Evolutionary conservation across 176 grass and related monocot species (phyloP), one percentile per base, ranked within the genome.

Genomic region (Elaeis guineensis): DNA sequence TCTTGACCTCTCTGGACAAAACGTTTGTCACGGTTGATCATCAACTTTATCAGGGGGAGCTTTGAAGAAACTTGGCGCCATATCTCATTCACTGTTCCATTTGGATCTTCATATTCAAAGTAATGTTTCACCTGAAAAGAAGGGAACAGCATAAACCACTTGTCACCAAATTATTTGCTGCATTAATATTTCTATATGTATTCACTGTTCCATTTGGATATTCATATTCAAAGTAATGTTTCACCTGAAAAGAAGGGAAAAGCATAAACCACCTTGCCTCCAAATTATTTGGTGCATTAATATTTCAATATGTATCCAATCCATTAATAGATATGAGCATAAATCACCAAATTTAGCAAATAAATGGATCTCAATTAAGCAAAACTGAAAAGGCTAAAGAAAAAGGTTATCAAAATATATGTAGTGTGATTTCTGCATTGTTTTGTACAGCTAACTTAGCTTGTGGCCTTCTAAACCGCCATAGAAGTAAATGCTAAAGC

Each of bases 11-110:
- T 80, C 58, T 75, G 74, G 50, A 83, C 51, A 50, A 97, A 59
- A 21, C 87, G 86, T 78, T 91, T 91, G 55, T 85, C 80, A 3
- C 87, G 86, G 54, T 97, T 91, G 63, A 79, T 83, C 76, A 97
- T 75, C 78, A 91, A 72, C 54, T 85, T 97, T 52, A 97, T 85
- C 26, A 90, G 57, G 17, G 87, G 87, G 15, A 73, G 70, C 65
- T 97, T 91, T 16, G 72, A 68, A 14, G 92, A 97, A 69, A 97
- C 87, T 85, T 91, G 84, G 50, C 84, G 80, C 92, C 92, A 97
- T 78, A 91, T 83, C 84, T 97, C 78, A 80, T 75, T 75, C 63
- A 90, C 86, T 58, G 92, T 80, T 67, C 87, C 92, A 66, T 88
- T 91, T 1, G 62, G 87, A 61, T 75, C 74, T 61, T 91, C 92